These are phyloP conservation scores for Pseudonitzschia delicatissima DNA, from an alignment of 108 stramenopile species.

Conservation along the genomic window DNA sequence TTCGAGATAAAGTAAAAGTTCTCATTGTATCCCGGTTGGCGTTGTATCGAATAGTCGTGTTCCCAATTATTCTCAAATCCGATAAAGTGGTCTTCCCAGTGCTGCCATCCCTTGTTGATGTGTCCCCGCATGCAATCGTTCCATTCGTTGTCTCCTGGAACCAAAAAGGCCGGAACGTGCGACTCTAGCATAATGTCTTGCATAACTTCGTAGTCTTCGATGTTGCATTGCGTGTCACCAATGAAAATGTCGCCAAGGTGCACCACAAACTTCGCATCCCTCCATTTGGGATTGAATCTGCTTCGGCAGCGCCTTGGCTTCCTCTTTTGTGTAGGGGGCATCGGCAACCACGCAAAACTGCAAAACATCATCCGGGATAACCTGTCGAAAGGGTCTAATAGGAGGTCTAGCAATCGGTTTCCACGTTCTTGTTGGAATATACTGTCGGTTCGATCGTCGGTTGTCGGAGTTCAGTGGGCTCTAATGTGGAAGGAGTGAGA, in stretches of 20 bases:
- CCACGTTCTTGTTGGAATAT: neutral
- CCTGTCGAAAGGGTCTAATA: neutral
- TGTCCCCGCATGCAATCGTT: conserved; percentile 44
- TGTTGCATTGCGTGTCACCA: conserved; percentile 14
- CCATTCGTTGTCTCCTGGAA: conserved; percentile 55
- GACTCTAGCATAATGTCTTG: conserved; percentile 33
- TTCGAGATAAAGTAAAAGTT: conserved; percentile 45
- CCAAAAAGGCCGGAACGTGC: conserved; percentile 36
- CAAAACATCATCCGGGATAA: neutral
- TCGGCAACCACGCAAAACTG: conserved; percentile 42
- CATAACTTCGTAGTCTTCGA: conserved; percentile 14
- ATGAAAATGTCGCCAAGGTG: conserved; percentile 52
- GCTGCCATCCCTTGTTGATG: conserved; percentile 22
- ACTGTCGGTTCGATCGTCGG: conserved; percentile 16
- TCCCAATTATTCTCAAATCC: conserved; percentile 41
- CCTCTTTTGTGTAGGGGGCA: conserved; percentile 34
- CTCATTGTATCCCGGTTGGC: conserved; percentile 23
- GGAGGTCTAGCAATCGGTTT: conserved; percentile 13
- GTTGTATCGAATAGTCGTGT: conserved; percentile 21
- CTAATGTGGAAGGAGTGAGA: neutral
- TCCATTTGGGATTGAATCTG: conserved; percentile 22
- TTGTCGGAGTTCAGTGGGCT: neutral
- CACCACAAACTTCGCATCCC: conserved; percentile 44
- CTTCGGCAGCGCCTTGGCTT: conserved; percentile 10
- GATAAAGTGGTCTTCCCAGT: conserved; percentile 31